Evolutionary conservation across 441 rosid genomes (phyloP), one percentile per base, ranked within the genome.

Genomic region (Eruca vesicaria): DNA sequence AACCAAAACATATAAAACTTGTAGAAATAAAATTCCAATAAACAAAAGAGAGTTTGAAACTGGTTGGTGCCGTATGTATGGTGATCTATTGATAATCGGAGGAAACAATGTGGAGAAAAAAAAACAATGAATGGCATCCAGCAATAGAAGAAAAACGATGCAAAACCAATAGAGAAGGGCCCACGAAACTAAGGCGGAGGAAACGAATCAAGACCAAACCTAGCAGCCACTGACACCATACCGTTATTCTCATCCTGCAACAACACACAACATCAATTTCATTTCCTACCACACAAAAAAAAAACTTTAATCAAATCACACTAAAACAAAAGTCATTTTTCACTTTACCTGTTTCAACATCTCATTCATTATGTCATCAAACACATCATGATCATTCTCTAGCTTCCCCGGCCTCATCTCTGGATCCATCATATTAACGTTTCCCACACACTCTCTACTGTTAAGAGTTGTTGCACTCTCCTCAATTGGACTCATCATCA

Each of bases 331-430:
- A 19, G 63, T 19, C 26, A 53, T 19, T 28, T 23, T 58, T 55
- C 12, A 28, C 32, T 71, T 48, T 83, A 93, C 99, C 91, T 81
- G 88, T 79, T 89, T 90, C 76, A 86, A 76, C 90, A 89, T 84
- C 63, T 84, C 84, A 60, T 74, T 84, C 94, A 89, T 76, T 38
- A 95, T 81, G 53, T 89, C 96, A 63, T 90, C 96, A 61, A 90
- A 73, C 33, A 90, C 80, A 4, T 87, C 95, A 0, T 81, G 83
- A 61, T 80, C 81, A 79, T 82, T 84, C 7, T 80, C 86, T 18
- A 87, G 43, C 82, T 86, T 86, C 6, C 73, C 72, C 11, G 86
- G 71, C 76, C 81, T 86, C 79, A 80, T 66, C 77, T 80, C 87
- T 18, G 78, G 71, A 58, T 83, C 83, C 41, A 79, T 52, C 59